Conservation (phyloP, 2,329 filamentous ascomycete species). For the Pseudocercospora pini-densiflorae region DNA sequence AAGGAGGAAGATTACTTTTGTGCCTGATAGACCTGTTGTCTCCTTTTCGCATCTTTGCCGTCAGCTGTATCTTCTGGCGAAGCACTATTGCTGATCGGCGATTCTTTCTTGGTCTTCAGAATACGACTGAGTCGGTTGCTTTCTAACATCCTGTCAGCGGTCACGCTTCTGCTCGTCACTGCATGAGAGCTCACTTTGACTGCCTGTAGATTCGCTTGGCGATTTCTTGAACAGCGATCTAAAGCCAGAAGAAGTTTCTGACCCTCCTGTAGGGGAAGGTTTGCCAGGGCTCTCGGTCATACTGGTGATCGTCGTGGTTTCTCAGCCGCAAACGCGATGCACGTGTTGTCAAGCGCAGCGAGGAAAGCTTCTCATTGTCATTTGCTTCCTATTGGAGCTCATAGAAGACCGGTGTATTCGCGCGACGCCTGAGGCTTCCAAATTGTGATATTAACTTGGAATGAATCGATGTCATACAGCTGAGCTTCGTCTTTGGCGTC, state of each 20-base stretch:
- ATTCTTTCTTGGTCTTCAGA: constrained; percentile 11
- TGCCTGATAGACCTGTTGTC: constrained; percentile 35
- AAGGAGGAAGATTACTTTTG: constrained; percentile 27
- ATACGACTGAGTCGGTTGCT: constrained; percentile 16
- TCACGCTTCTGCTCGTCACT: constrained; percentile 5
- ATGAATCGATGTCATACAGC: neutral
- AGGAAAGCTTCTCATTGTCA: neutral
- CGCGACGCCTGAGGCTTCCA: neutral
- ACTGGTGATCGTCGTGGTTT: neutral
- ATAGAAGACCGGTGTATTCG: neutral
- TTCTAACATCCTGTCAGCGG: neutral
- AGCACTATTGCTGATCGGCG: constrained; percentile 1
- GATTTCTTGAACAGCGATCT: constrained; percentile 19
- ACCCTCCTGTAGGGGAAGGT: neutral
- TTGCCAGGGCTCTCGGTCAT: constrained; percentile 6
- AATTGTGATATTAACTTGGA: neutral
- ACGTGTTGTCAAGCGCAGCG: neutral
- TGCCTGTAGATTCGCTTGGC: neutral
- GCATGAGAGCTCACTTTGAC: neutral
- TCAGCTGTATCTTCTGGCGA: constrained; percentile 5
- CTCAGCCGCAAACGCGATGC: neutral
- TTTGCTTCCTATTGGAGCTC: neutral
- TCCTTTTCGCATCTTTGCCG: constrained; percentile 22
- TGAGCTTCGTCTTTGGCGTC: neutral
- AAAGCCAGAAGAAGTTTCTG: constrained; percentile 12